phyloP scores from a whole-genome alignment of 2,329 filamentous ascomycete genomes.

The Chrysoporthe cubensis region DNA sequence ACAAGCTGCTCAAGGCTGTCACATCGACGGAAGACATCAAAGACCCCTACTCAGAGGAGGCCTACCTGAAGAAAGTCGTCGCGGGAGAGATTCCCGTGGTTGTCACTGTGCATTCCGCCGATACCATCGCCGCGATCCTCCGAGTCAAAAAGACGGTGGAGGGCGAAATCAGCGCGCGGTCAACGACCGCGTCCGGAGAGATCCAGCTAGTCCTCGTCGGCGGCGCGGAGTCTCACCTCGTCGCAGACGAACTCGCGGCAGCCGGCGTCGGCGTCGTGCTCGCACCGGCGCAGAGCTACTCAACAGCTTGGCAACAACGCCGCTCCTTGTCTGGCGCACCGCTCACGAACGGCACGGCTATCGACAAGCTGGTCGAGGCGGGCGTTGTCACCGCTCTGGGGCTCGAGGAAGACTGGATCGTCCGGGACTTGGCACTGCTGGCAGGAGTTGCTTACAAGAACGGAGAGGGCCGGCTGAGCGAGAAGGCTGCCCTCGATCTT shows the following conservation, averaged over 20 bases:
- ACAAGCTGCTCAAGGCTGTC: slow-evolving; percentile 58
- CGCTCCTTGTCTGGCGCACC: slow-evolving; percentile 67
- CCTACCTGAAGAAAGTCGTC: slow-evolving; percentile 59
- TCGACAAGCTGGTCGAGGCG: slow-evolving; percentile 61
- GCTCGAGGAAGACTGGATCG: slow-evolving; percentile 64
- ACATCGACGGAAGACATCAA: slow-evolving; percentile 41
- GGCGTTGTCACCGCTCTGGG: slow-evolving; percentile 63
- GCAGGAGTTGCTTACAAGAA: slow-evolving; percentile 65
- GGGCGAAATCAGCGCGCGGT: slow-evolving; percentile 36
- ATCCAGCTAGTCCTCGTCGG: slow-evolving; percentile 64
- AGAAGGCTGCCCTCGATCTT: slow-evolving; percentile 59
- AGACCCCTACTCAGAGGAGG: slow-evolving; percentile 51
- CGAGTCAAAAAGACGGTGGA: slow-evolving; percentile 62
- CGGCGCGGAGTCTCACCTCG: slow-evolving; percentile 64
- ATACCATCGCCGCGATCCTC: slow-evolving; percentile 64
- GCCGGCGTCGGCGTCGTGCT: slow-evolving; percentile 64
- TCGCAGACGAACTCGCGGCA: slow-evolving; percentile 60
- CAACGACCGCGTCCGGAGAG: slow-evolving; percentile 18
- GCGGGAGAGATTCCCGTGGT: slow-evolving; percentile 58
- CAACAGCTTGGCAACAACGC: slow-evolving; percentile 62
- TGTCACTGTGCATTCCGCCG: slow-evolving; percentile 64
- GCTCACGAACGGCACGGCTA: slow-evolving; percentile 65
- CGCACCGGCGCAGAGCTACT: slow-evolving; percentile 60
- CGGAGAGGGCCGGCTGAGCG: slow-evolving; percentile 55
- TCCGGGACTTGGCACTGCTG: slow-evolving; percentile 61